These are phyloP conservation scores for Phlebopus sp. DNA, from an alignment of 1,284 basidiomycete genomes.

Conservation along the genomic window DNA sequence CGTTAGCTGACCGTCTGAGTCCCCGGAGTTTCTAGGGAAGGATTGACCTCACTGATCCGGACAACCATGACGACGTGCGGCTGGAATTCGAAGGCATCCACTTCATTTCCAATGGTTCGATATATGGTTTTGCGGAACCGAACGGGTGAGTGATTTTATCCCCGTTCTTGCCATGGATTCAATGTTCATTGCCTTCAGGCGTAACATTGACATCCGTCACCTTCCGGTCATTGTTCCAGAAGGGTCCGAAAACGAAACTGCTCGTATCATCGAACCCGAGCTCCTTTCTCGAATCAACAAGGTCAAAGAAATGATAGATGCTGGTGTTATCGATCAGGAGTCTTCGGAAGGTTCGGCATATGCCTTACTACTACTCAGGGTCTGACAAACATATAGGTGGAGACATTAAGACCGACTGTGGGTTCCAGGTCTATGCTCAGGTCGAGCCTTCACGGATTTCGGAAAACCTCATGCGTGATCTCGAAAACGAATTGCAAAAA, in stretches of 20 bases:
- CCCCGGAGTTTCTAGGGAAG: slow-evolving; percentile 48
- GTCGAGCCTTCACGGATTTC: slow-evolving; percentile 52
- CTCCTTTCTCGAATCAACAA: slow-evolving; percentile 57
- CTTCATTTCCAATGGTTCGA: slow-evolving; percentile 71
- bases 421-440: slow-evolving; percentile 65
- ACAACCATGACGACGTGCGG: slow-evolving; percentile 52
- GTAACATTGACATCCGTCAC: slow-evolving; percentile 61
- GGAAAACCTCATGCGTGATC: slow-evolving; percentile 54
- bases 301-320: slow-evolving; percentile 59
- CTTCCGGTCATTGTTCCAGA: slow-evolving; percentile 65
- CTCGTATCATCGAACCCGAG: slow-evolving; percentile 63
- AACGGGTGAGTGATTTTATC: slow-evolving; percentile 46
- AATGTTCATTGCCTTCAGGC: slow-evolving; percentile 34
- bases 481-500: slow-evolving; percentile 67
- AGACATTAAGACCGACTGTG: slow-evolving; percentile 40
- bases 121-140: slow-evolving; percentile 72
- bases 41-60: slow-evolving; percentile 58
- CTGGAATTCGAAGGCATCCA: slow-evolving; percentile 80
- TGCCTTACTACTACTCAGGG: background rate
- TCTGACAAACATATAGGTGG: slow-evolving; percentile 12
- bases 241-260: slow-evolving; percentile 55
- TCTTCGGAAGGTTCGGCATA: slow-evolving; percentile 17
- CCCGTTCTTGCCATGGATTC: background rate
- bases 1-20: background rate
- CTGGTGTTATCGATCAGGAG: slow-evolving; percentile 57